Conservation (phyloP, 306 rosid species). For the Cicer arietinum region DNA sequence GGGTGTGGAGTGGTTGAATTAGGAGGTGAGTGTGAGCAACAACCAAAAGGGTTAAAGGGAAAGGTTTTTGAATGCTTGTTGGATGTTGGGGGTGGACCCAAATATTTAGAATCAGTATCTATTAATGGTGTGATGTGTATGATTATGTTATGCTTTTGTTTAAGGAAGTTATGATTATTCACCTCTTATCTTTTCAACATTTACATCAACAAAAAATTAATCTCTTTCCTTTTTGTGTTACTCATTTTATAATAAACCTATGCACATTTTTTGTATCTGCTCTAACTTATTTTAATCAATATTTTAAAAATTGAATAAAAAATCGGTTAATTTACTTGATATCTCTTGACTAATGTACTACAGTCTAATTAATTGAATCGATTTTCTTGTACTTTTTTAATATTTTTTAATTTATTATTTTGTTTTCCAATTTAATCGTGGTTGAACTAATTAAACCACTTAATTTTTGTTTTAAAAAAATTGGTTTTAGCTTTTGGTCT, state of each 20-base stretch:
- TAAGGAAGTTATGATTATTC: constrained; percentile 47
- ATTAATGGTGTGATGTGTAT: constrained; percentile 59
- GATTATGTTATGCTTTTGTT: constrained; percentile 56
- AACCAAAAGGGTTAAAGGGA: constrained; percentile 55
- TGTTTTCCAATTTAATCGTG: too few species aligned
- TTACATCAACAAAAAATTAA: background rate
- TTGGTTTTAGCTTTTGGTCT: too few species aligned
- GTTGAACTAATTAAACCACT: too few species aligned
- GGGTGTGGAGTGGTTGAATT: constrained; percentile 75
- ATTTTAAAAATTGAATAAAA: too few species aligned
- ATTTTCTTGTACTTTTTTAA: too few species aligned
- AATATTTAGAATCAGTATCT: constrained; percentile 69
- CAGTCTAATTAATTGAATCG: too few species aligned
- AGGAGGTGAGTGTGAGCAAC: constrained; percentile 67
- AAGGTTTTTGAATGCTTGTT: constrained; percentile 57
- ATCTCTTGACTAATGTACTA: too few species aligned
- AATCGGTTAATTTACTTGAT: too few species aligned
- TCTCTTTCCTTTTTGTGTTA: constrained; percentile 25
- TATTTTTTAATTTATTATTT: too few species aligned
- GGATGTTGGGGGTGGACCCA: constrained; percentile 75
- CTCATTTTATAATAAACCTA: constrained; percentile 30
- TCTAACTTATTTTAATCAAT: constrained; percentile 18
- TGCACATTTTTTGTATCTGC: constrained; percentile 45
- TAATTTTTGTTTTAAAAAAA: too few species aligned
- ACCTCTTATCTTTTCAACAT: constrained; percentile 46